A percentile compares a stretch with the other conserved stretches of the same genome.
Evolutionary conservation across 2,329 filamentous ascomycete species (phyloP).

Genomic region (Xylariaceae sp.): DNA sequence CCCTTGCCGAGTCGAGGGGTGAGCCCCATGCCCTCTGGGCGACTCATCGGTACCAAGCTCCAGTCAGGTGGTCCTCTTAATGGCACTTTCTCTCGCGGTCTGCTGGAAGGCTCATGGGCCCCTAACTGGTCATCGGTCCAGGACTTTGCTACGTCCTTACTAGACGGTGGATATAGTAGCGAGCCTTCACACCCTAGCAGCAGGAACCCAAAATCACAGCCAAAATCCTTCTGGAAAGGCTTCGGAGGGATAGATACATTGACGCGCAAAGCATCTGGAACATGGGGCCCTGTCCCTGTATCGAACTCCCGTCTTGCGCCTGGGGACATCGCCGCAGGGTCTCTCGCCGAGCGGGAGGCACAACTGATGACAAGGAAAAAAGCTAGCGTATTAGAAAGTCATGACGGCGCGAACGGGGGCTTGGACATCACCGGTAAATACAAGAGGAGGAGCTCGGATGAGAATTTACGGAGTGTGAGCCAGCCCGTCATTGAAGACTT

Average conservation of each 20-base stretch:
- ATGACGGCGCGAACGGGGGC: conserved; percentile 56
- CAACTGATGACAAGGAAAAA: conserved; percentile 53
- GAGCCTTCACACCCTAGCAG: conserved; percentile 34
- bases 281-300: conserved; percentile 52
- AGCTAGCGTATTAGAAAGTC: conserved; percentile 57
- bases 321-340: conserved; percentile 52
- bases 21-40: conserved; percentile 47
- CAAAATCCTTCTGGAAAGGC: conserved; percentile 32
- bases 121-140: conserved; percentile 55
- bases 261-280: conserved; percentile 28
- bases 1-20: conserved; percentile 41
- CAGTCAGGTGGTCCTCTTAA: conserved; percentile 30
- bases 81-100: conserved; percentile 36
- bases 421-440: conserved; percentile 52
- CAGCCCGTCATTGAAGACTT: conserved; percentile 67
- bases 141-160: conserved; percentile 47
- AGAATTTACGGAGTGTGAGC: conserved; percentile 40
- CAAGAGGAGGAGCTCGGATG: conserved; percentile 68
- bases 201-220: conserved; percentile 30
- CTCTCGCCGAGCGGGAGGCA: conserved; percentile 50
- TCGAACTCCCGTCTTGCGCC: conserved; percentile 36
- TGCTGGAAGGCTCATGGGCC: conserved; percentile 50
- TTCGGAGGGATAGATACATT: conserved; percentile 26
- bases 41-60: conserved; percentile 32
- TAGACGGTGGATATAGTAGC: conserved; percentile 36